Base-by-base conservation (phyloP, 176 grass and related monocot species). In the Guadua angustifolia region DNA sequence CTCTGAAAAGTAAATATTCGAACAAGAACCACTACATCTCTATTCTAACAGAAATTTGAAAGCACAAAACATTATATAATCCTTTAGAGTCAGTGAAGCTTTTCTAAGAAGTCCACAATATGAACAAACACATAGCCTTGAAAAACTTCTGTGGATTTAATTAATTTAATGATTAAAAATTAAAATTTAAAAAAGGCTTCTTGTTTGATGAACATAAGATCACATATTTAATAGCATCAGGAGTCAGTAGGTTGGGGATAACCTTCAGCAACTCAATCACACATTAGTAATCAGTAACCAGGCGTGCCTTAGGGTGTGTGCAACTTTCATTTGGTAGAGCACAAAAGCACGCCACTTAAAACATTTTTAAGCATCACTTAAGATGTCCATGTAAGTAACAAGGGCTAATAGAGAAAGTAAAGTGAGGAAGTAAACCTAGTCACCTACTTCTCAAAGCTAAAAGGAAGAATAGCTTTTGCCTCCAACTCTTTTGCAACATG, bases 401-500 rank as follows among this genome's bases (percentile, higher is more conserved):
- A 26, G 16, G 14, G 32, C 53, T 73, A 71, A 73, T 53, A 56
- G 8, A 74, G 53, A 39, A 83, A 62, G 44, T 46, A n/a, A 84
- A 82, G 63, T 71, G 15, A 65, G 40, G 21, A 33, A 77, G 35
- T 16, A 79, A 53, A 62, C 87, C 57, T 59, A 59, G 57, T 24
- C 57, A 59, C 57, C 29, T 94, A 99, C 97, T 92, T 95, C 66
- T 90, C 89, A 87, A 99, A 85, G 82, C 84, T 85, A 71, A 86
- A 91, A 64, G 89, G 91, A 91, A 92, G 84, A 79, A 82, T 56
- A 80, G 79, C 53, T 73, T 99, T 99, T 77, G 93, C 91, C 71
- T 95, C 93, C 89, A 99, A 91, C 66, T 95, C 97, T 87, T 96
- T 91, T 4, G 59, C 78, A 88, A 94, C 80, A 87, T 99, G 89